Conservation (phyloP, 2,329 filamentous ascomycete species). For the Epichloe aotearoae region DNA sequence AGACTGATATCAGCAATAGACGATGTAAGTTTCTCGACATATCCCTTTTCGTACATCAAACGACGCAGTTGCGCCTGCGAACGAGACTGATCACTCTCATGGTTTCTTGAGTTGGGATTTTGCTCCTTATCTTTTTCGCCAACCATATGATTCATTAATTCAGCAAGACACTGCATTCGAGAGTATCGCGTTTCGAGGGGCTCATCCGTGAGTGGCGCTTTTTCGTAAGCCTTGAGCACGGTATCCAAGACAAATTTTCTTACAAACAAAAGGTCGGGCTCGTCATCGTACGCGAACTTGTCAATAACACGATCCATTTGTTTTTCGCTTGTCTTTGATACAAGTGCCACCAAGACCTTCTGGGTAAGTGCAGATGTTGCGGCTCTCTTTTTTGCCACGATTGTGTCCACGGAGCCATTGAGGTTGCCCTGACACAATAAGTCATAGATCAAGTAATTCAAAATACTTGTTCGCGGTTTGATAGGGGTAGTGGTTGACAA, state of each 20-base stretch:
- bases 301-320: slow-evolving; percentile 42
- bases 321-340: slow-evolving; percentile 75
- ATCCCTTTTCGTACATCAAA: slow-evolving; percentile 98
- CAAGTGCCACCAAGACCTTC: slow-evolving; percentile 72
- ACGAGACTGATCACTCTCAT: slow-evolving; percentile 27
- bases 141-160: slow-evolving; percentile 88
- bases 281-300: slow-evolving; percentile 57
- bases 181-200: slow-evolving; percentile 76
- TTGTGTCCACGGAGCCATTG: slow-evolving; percentile 58
- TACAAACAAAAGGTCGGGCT: slow-evolving; percentile 78
- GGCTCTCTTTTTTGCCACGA: slow-evolving; percentile 75
- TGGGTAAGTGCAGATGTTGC: slow-evolving; percentile 80
- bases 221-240: slow-evolving; percentile 80
- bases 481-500: slow-evolving; percentile 76
- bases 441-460: slow-evolving; percentile 86
- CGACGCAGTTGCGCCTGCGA: slow-evolving; percentile 78
- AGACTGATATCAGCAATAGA: slow-evolving; percentile 94
- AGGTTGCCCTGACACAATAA: slow-evolving; percentile 50
- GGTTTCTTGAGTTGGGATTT: slow-evolving; percentile 26
- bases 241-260: slow-evolving; percentile 93
- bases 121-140: slow-evolving; percentile 60
- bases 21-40: slow-evolving; percentile 73
- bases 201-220: slow-evolving; percentile 67
- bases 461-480: slow-evolving; percentile 80
- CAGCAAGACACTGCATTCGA: slow-evolving; percentile 72